A percentile compares a stretch with the other conserved stretches of the same genome.
phyloP scores from a whole-genome alignment of 2,329 filamentous ascomycete species.

The Claviceps monticola region DNA sequence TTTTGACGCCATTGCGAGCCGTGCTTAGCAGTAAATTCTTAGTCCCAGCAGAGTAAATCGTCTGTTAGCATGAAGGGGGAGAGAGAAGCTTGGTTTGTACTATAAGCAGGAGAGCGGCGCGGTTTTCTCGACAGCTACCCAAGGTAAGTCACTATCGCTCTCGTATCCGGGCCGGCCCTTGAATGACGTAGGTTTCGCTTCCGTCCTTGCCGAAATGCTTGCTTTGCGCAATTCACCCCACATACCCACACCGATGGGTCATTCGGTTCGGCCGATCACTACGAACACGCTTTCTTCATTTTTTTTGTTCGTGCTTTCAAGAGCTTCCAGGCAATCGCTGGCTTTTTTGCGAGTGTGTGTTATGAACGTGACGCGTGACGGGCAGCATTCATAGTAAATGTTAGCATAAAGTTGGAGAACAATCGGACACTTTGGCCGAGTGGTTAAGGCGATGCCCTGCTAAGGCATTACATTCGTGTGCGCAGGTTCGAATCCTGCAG shows the following conservation, averaged over 20 bases:
- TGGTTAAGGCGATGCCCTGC: constrained; percentile 1
- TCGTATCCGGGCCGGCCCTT: neutral
- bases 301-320: too few relatives aligned
- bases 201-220: neutral
- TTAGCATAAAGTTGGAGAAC: neutral
- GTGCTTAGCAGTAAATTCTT: neutral
- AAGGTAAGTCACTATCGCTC: neutral
- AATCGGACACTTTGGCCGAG: neutral
- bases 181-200: constrained; percentile 9
- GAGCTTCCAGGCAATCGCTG: too few relatives aligned
- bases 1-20: constrained; percentile 12
- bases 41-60: neutral
- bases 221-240: neutral
- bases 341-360: too few relatives aligned
- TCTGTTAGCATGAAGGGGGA: neutral
- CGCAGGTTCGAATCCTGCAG: constrained; percentile 1
- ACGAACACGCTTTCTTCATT: too few relatives aligned
- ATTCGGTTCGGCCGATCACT: too few relatives aligned
- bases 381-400: neutral
- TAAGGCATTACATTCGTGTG: constrained; percentile 1
- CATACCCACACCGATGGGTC: neutral
- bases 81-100: too few relatives aligned
- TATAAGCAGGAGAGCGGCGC: neutral
- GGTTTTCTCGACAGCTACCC: neutral
- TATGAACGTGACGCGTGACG: neutral